Base-by-base conservation (phyloP, 83 land plant species). In the Thuja plicata region DNA sequence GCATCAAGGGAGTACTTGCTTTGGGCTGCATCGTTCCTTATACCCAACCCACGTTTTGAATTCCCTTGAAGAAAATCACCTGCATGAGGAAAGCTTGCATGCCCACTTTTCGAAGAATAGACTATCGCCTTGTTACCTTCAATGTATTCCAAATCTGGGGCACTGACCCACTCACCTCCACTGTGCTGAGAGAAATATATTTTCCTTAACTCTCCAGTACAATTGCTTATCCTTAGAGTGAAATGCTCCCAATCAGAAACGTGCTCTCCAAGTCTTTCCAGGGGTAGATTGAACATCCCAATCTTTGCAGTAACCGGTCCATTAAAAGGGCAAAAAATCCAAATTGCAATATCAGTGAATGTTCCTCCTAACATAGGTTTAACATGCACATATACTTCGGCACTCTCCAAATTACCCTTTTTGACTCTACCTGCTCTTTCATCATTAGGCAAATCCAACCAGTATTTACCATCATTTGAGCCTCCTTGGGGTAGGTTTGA, bases 281-380 rank as follows among this genome's bases (percentile, higher is more conserved):
- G 89, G 27, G 84, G 54, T 32, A 93, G 38, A 38, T 87, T 88
- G 13, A 92, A 35, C 54, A 86, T 21, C 52, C 89, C 91, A 34
- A 93, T 55, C 85, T 90, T 93, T 13, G 89, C 89, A 45, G 88
- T 90, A 16, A 87, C 88, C 13, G 92, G 88, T 9, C 94, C 94
- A 87, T 93, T 93, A 87, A 93, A 93, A 54, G 94, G 94, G 79
- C 41, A 92, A 83, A 87, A 92, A 50, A 91, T 7, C 92, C 92
- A 92, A 50, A 88, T 79, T 71, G 89, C 90, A 46, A 92, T 77
- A 85, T 93, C 94, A n/a, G 94, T 93, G 82, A 86, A 95, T 8
- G 97, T 92, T 73, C 93, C 97, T 12, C 97, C 97, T 16, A 90
- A 80, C 41, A 94, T 92, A 1, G 97, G 97, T 87, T 96, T 96